phyloP scores from a whole-genome alignment of 208 protist genomes.

The Trypanosoma brucei region DNA sequence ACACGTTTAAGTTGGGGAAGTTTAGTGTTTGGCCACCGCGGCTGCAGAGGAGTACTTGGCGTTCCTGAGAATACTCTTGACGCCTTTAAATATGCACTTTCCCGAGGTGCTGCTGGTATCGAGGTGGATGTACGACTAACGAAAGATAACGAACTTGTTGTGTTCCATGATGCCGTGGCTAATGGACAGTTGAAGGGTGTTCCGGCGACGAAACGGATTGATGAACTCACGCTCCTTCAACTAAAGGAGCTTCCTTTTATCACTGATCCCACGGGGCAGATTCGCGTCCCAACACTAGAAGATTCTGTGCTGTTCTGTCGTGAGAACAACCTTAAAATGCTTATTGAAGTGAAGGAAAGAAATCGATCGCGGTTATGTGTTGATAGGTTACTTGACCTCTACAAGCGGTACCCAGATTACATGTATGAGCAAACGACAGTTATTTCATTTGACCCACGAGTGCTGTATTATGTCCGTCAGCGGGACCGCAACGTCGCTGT shows the following conservation, averaged over 20 bases:
- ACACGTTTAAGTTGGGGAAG: slow-evolving; percentile 67
- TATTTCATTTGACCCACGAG: slow-evolving; percentile 68
- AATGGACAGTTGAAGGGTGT: slow-evolving; percentile 44
- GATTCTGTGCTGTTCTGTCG: slow-evolving; percentile 79
- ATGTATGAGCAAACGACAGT: slow-evolving; percentile 87
- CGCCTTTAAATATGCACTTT: slow-evolving; percentile 82
- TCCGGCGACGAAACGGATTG: slow-evolving; percentile 43
- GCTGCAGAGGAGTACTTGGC: slow-evolving; percentile 60
- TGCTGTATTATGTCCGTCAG: slow-evolving; percentile 71
- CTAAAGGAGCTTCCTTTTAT: slow-evolving; percentile 55
- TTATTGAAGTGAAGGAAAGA: slow-evolving; percentile 88
- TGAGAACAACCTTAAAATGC: slow-evolving; percentile 65
- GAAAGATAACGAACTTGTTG: slow-evolving; percentile 77
- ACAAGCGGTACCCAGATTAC: slow-evolving; percentile 76
- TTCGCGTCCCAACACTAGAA: slow-evolving; percentile 80
- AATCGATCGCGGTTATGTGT: slow-evolving; percentile 45
- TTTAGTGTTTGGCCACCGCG: slow-evolving; percentile 86
- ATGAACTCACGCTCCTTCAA: slow-evolving; percentile 70
- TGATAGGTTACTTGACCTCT: slow-evolving; percentile 77
- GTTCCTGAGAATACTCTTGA: slow-evolving; percentile 85
- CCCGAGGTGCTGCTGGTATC: slow-evolving; percentile 59
- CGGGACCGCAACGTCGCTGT: slow-evolving; percentile 65
- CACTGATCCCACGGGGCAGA: slow-evolving; percentile 60
- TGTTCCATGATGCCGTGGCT: slow-evolving; percentile 75
- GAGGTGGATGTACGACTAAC: slow-evolving; percentile 86